Evolutionary conservation across 371 early-diverging fungal genomes (phyloP).

Genomic region (Mortierella sp.): DNA sequence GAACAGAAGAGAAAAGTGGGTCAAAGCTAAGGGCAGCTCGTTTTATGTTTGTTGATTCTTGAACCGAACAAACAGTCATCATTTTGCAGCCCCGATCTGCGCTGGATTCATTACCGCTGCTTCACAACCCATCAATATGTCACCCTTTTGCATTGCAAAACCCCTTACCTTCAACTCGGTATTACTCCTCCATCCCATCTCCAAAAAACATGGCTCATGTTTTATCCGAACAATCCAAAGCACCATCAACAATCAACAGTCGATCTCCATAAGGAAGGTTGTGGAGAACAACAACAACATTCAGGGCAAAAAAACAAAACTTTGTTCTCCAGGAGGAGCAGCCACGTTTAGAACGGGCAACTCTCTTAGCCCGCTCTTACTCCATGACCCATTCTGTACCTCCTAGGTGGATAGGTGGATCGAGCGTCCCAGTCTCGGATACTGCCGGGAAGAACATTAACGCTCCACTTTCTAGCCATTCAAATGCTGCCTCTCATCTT

Average conservation of each 20-base stretch:
- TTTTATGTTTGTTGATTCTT: not conserved
- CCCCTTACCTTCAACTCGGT: not conserved
- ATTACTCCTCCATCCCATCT: not conserved
- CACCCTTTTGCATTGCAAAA: no score
- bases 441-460: constrained; percentile 2
- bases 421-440: constrained; percentile 14
- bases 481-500: not conserved
- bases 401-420: not conserved
- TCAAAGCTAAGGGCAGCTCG: not conserved
- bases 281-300: constrained; percentile 3
- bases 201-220: not conserved
- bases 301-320: not conserved
- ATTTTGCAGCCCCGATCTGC: constrained; percentile 7
- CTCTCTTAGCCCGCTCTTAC: constrained; percentile 7
- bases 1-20: not conserved
- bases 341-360: constrained; percentile 19
- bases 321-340: not conserved
- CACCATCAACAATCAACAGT: not conserved
- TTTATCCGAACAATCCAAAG: not conserved
- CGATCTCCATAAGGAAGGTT: constrained; percentile 1
- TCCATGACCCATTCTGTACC: not conserved
- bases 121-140: no score
- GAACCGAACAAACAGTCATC: constrained; percentile 2
- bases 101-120: not conserved
- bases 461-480: not conserved